phyloP scores from a whole-genome alignment of 306 rosid species.

The Prunus armeniaca region DNA sequence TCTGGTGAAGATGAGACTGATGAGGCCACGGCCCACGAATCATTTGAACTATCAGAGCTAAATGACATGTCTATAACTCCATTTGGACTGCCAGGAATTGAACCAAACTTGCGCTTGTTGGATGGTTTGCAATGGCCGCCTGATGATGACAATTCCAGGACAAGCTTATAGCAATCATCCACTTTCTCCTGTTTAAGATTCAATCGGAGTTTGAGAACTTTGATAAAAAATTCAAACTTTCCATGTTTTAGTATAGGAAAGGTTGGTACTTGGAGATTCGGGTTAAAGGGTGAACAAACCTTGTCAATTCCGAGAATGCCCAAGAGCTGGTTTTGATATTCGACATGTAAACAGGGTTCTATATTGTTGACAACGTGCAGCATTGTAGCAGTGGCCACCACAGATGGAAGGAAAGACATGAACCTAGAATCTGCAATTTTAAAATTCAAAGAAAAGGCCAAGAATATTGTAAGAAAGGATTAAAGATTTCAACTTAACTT shows the following conservation, averaged over 20 bases:
- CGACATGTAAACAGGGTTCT: slow-evolving; percentile 54
- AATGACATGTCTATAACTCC: slow-evolving; percentile 74
- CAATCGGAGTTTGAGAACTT: neutral
- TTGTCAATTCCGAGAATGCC: slow-evolving; percentile 66
- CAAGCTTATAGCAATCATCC: slow-evolving; percentile 56
- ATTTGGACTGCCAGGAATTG: slow-evolving; percentile 68
- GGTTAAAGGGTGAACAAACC: slow-evolving; percentile 30
- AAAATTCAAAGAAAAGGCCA: neutral
- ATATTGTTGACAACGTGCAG: slow-evolving; percentile 57
- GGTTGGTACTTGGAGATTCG: neutral
- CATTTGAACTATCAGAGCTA: slow-evolving; percentile 70
- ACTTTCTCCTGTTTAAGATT: slow-evolving; percentile 48
- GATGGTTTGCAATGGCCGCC: slow-evolving; percentile 26
- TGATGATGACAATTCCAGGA: slow-evolving; percentile 37
- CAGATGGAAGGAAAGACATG: slow-evolving; percentile 69
- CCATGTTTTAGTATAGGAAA: neutral
- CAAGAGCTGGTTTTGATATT: slow-evolving; percentile 56
- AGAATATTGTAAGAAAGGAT: neutral
- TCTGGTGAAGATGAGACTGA: slow-evolving; percentile 77
- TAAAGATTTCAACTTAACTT: neutral
- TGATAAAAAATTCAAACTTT: neutral
- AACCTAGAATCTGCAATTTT: slow-evolving; percentile 62
- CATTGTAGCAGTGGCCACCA: slow-evolving; percentile 72
- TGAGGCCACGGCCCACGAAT: slow-evolving; percentile 53
- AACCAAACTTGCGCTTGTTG: slow-evolving; percentile 56